A percentile compares a stretch with the other conserved stretches of the same genome.
Conservation (phyloP, 352 stramenopile genomes). For the Phytopythium ostracodes region DNA sequence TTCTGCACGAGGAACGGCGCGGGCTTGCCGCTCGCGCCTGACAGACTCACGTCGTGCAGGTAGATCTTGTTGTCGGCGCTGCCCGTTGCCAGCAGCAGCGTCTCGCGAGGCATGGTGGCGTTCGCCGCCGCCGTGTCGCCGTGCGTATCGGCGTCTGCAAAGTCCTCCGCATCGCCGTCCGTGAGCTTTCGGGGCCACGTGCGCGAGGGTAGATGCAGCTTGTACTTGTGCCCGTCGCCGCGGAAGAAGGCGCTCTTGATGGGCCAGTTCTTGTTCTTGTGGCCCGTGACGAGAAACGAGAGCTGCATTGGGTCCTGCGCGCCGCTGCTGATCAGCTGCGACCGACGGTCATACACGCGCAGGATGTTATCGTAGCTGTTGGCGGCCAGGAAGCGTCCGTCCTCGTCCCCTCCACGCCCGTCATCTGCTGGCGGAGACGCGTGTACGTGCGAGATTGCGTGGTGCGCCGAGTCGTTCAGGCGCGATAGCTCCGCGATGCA, state of each 20-base stretch:
- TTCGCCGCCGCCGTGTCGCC: slow-evolving; percentile 29
- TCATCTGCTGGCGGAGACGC: slow-evolving; percentile 68
- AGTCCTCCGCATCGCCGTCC: slow-evolving; percentile 76
- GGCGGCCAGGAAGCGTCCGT: slow-evolving; percentile 74
- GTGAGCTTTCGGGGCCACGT: slow-evolving; percentile 63
- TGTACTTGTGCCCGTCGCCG: slow-evolving; percentile 85
- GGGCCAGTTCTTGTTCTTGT: slow-evolving; percentile 91
- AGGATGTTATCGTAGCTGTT: slow-evolving; percentile 91
- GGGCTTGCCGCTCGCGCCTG: slow-evolving; percentile 23
- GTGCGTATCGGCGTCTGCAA: slow-evolving; percentile 39
- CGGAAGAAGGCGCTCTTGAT: slow-evolving; percentile 90
- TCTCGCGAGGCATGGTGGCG: slow-evolving; percentile 38
- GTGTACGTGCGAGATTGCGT: slow-evolving; percentile 83
- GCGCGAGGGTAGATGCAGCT: slow-evolving; percentile 58
- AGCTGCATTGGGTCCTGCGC: slow-evolving; percentile 78
- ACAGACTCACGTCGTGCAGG: slow-evolving; percentile 77
- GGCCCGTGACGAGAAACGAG: slow-evolving; percentile 70
- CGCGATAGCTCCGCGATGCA: slow-evolving; percentile 77
- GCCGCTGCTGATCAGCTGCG: slow-evolving; percentile 76
- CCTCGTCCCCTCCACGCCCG: slow-evolving; percentile 44
- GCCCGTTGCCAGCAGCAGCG: slow-evolving; percentile 75
- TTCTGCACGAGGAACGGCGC: slow-evolving; percentile 69
- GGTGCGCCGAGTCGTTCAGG: slow-evolving; percentile 68
- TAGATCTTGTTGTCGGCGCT: slow-evolving; percentile 89
- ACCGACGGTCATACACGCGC: slow-evolving; percentile 82